Conservation (phyloP, 2,329 filamentous ascomycete species). For the Hymenoscyphus fraxineus region DNA sequence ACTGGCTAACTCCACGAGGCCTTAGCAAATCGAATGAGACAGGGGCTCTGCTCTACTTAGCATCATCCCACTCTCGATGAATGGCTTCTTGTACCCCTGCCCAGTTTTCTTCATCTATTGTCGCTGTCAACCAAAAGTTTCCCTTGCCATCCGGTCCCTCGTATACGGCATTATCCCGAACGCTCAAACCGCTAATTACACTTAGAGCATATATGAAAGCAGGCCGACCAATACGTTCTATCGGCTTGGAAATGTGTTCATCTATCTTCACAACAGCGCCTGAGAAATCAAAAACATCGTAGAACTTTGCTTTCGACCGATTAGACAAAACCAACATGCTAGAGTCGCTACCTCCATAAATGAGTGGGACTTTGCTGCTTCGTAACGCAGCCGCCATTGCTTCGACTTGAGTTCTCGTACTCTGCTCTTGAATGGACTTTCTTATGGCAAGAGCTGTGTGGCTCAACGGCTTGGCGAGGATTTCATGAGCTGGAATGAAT, state of each 20-base stretch:
- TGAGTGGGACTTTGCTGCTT: slow-evolving; percentile 27
- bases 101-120: slow-evolving; percentile 26
- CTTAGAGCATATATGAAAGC: slow-evolving; percentile 11
- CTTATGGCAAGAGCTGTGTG: slow-evolving; percentile 33
- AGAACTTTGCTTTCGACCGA: slow-evolving; percentile 39
- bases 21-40: not conserved
- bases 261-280: not conserved
- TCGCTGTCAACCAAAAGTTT: slow-evolving; percentile 34
- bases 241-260: slow-evolving; percentile 2
- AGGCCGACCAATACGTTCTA: slow-evolving; percentile 12
- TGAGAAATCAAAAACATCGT: slow-evolving; percentile 38
- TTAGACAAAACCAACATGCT: slow-evolving; percentile 39
- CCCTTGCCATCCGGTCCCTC: slow-evolving; percentile 33
- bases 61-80: not conserved
- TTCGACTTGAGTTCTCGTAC: slow-evolving; percentile 37
- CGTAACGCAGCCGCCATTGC: slow-evolving; percentile 34
- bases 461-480: slow-evolving; percentile 32
- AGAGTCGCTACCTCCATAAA: slow-evolving; percentile 35
- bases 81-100: slow-evolving; percentile 19
- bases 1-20: not conserved
- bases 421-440: slow-evolving; percentile 35
- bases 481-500: slow-evolving; percentile 24
- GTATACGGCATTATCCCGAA: slow-evolving; percentile 24
- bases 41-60: not conserved
- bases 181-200: slow-evolving; percentile 4